These are phyloP conservation scores for Linderniella brevidens DNA, from an alignment of 257 asterid species.

Conservation along the genomic window DNA sequence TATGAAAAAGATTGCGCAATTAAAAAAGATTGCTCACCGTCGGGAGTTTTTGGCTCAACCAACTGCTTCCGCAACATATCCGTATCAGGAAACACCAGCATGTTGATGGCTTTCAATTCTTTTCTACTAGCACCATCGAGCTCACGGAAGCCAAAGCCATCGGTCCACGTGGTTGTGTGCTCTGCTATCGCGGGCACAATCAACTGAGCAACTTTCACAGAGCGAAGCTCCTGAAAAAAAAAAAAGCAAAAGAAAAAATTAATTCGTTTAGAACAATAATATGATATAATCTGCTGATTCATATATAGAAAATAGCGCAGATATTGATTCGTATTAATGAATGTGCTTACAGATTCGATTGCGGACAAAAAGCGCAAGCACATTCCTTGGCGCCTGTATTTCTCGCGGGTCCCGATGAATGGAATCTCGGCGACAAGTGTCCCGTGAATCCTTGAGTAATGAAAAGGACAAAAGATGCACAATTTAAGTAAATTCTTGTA, in stretches of 20 bases:
- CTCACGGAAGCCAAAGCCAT: constrained; percentile 49
- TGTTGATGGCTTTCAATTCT: constrained; percentile 53
- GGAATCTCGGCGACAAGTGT: constrained; percentile 96
- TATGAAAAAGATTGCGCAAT: constrained; percentile 6
- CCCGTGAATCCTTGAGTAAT: constrained; percentile 55
- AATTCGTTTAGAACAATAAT: too few species aligned
- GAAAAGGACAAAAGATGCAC: constrained; percentile 9
- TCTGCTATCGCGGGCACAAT: constrained; percentile 91
- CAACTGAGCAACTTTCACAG: constrained; percentile 52
- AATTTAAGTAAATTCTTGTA: constrained; percentile 7
- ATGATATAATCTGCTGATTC: not conserved
- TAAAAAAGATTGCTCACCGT: constrained; percentile 27
- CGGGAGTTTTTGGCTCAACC: constrained; percentile 27
- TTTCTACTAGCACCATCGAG: constrained; percentile 39
- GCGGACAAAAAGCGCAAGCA: constrained; percentile 83
- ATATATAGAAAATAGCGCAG: not conserved
- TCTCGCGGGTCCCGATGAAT: constrained; percentile 76
- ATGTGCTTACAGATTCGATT: constrained; percentile 51
- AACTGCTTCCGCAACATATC: constrained; percentile 87
- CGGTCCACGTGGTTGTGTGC: constrained; percentile 84
- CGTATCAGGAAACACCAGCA: constrained; percentile 92
- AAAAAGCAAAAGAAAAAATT: not conserved
- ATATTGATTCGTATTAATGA: not conserved
- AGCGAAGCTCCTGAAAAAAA: constrained; percentile 45
- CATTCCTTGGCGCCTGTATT: constrained; percentile 97